Conservation (phyloP, 129 eudicot species). For the Artemisia argyi region DNA sequence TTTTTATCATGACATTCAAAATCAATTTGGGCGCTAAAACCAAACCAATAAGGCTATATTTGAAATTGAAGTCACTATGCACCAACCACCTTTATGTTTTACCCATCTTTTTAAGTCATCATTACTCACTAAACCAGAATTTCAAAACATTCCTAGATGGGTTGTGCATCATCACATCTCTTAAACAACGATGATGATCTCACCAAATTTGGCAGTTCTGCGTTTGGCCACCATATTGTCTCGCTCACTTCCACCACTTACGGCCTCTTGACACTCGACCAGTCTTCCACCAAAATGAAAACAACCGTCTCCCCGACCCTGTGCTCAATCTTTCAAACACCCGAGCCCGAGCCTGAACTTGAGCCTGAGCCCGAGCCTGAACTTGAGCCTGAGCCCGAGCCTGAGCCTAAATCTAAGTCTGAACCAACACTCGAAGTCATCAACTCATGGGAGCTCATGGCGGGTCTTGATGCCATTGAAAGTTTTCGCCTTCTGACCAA, state of each 20-base stretch:
- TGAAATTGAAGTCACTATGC: conserved; percentile 22
- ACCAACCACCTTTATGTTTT: conserved; percentile 9
- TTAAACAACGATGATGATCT: conserved; percentile 72
- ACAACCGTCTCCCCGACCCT: conserved; percentile 39
- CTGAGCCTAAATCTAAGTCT: conserved; percentile 30
- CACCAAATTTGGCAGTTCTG: conserved; percentile 54
- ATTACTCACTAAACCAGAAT: conserved; percentile 8
- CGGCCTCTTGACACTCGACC: conserved; percentile 71
- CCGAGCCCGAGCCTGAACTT: conserved; percentile 36
- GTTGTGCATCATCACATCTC: conserved; percentile 83
- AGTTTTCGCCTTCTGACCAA: conserved; percentile 54
- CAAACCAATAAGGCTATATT: conserved; percentile 17
- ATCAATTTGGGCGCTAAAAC: conserved; percentile 33
- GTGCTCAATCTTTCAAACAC: conserved; percentile 41
- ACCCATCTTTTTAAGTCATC: conserved; percentile 17
- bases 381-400: conserved; percentile 27
- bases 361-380: no score
- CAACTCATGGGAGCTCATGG: conserved; percentile 98
- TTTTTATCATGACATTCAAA: conserved; percentile 33
- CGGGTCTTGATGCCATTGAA: conserved; percentile 70
- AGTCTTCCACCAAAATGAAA: conserved; percentile 21
- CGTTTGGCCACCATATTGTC: conserved; percentile 85
- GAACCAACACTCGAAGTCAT: conserved; percentile 65
- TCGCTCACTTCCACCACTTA: conserved; percentile 95
- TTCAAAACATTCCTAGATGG: conserved; percentile 45